phyloP scores from a whole-genome alignment of 768 basidiomycete genomes.

The Rubroboletus satanas region DNA sequence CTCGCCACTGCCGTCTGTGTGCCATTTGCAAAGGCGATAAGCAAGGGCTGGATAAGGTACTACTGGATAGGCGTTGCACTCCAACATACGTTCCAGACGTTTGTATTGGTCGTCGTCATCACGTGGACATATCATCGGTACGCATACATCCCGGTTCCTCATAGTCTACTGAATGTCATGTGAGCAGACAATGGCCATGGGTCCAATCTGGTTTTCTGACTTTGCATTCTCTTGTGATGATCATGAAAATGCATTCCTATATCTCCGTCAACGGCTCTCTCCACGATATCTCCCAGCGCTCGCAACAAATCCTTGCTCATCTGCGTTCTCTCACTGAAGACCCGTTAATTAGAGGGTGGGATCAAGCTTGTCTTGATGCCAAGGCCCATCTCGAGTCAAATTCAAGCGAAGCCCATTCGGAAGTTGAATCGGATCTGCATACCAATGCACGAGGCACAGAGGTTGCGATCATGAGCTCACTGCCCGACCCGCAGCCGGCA shows the following conservation, averaged over 20 bases:
- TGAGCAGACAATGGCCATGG: conserved; percentile 89
- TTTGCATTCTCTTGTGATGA: conserved; percentile 82
- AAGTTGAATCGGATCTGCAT: conserved; percentile 11
- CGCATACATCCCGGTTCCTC: conserved; percentile 10
- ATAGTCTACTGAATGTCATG: background rate
- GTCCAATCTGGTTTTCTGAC: conserved; percentile 92
- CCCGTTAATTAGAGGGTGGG: conserved; percentile 57
- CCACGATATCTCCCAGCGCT: conserved; percentile 47
- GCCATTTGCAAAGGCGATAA: conserved; percentile 74
- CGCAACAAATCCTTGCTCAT: conserved; percentile 39
- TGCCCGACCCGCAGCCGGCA: conserved; percentile 51
- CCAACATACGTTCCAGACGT: conserved; percentile 78
- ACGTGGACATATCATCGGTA: conserved; percentile 89
- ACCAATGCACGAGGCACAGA: conserved; percentile 45
- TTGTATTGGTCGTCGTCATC: conserved; percentile 67
- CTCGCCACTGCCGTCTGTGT: conserved; percentile 73
- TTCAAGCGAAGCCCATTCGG: conserved; percentile 20
- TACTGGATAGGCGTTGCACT: conserved; percentile 70
- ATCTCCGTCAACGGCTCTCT: conserved; percentile 85
- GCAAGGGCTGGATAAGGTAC: conserved; percentile 77
- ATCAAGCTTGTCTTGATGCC: conserved; percentile 53
- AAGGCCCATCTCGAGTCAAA: conserved; percentile 33
- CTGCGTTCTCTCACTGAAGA: conserved; percentile 46
- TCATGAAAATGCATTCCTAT: conserved; percentile 98
- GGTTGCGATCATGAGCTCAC: conserved; percentile 44